Conservation (phyloP, 768 basidiomycete genomes). For the Ephemerocybe angulata region DNA sequence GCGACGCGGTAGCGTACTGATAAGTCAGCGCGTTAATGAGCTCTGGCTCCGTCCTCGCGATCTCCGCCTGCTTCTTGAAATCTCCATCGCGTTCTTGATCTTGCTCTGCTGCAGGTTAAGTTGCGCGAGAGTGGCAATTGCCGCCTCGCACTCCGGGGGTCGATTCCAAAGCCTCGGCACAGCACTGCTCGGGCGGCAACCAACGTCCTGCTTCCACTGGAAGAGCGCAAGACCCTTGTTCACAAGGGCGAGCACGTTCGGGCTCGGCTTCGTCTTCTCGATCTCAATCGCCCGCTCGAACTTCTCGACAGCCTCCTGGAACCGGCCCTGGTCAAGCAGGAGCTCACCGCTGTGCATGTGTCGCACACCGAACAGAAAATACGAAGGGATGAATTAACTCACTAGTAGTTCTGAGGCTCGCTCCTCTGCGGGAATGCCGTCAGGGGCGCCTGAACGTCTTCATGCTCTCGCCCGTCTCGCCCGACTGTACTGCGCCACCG, state of each 20-base stretch:
- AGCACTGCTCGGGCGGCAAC: constrained; percentile 79
- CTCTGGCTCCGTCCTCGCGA: constrained; percentile 90
- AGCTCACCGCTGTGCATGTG: constrained; percentile 73
- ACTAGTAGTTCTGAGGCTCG: constrained; percentile 99
- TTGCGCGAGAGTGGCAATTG: constrained; percentile 93
- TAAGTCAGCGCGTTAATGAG: constrained; percentile 74
- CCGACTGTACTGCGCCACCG: constrained; percentile 93
- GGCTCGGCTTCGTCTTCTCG: constrained; percentile 65
- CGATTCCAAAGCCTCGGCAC: constrained; percentile 85
- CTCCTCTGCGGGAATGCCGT: constrained; percentile 80
- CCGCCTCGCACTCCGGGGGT: constrained; percentile 94
- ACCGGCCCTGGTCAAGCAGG: constrained; percentile 85
- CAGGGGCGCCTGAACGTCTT: constrained; percentile 82
- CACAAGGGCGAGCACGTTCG: constrained; percentile 90
- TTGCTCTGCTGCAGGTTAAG: constrained; percentile 87
- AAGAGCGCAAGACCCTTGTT: constrained; percentile 97
- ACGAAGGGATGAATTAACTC: constrained; percentile 23
- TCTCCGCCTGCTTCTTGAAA: constrained; percentile 81
- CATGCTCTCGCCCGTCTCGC: constrained; percentile 76
- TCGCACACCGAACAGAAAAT: background rate
- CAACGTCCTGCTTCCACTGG: constrained; percentile 93
- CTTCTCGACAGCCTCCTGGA: constrained; percentile 83
- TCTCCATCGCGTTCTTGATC: constrained; percentile 78
- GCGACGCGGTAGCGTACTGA: constrained; percentile 77
- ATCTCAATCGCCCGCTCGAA: constrained; percentile 90